Evolutionary conservation across 805 yeast genomes (phyloP).

Genomic region (Candida parachauliodes): DNA sequence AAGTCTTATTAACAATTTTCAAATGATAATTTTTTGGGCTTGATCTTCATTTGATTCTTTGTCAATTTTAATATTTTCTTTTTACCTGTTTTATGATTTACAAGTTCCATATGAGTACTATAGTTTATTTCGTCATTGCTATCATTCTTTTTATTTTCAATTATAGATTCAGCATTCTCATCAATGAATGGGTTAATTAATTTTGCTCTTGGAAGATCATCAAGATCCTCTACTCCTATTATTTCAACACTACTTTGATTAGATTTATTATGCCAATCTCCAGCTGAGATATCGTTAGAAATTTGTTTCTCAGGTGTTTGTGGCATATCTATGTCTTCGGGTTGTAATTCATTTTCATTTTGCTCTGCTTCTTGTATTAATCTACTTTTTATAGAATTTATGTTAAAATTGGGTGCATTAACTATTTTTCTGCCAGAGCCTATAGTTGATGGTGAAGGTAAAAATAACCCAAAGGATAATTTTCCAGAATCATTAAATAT

Average conservation of each 20-base stretch:
- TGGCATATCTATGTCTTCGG: constrained; percentile 11
- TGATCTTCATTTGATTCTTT: constrained; percentile 29
- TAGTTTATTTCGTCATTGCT: constrained; percentile 10
- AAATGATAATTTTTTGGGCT: constrained; percentile 32
- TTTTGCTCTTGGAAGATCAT: constrained; percentile 9
- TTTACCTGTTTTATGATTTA: constrained; percentile 38
- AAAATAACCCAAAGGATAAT: constrained; percentile 23
- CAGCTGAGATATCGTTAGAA: constrained; percentile 28
- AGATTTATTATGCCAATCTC: constrained; percentile 38
- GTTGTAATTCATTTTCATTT: not conserved
- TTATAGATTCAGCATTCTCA: not conserved
- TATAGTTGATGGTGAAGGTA: constrained; percentile 36
- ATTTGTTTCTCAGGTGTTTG: constrained; percentile 30
- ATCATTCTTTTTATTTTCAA: constrained; percentile 2
- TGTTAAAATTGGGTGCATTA: constrained; percentile 12
- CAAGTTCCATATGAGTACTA: constrained; percentile 23
- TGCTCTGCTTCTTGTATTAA: constrained; percentile 12
- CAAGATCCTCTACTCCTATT: constrained; percentile 26
- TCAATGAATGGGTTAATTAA: constrained; percentile 23
- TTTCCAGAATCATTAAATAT: constrained; percentile 14
- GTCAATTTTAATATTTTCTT: constrained; percentile 28
- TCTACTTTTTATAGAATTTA: constrained; percentile 21
- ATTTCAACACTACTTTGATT: constrained; percentile 18
- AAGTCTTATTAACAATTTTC: constrained; percentile 4
- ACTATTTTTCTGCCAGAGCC: constrained; percentile 32